Evolutionary conservation across 306 rosid species (phyloP).

Genomic region (Mimosa pudica): DNA sequence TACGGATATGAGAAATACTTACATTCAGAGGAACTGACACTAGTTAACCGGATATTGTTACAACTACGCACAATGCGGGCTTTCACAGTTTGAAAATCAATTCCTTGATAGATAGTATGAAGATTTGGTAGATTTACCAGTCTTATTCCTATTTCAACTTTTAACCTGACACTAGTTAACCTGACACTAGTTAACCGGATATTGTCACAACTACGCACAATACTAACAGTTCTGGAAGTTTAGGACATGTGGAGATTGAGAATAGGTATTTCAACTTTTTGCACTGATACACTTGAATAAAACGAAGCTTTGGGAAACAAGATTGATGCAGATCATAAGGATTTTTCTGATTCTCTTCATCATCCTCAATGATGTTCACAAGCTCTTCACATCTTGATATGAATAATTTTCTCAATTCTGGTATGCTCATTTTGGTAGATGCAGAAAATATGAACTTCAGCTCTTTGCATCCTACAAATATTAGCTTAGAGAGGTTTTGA

Average conservation of each 20-base stretch:
- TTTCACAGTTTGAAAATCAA: background rate
- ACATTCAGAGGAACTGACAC: background rate
- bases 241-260: background rate
- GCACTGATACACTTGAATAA: background rate
- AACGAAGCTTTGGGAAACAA: background rate
- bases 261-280: slow-evolving; percentile 8
- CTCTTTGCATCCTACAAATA: slow-evolving; percentile 9
- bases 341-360: background rate
- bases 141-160: background rate
- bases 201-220: no score
- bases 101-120: slow-evolving; percentile 1
- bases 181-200: no score
- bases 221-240: slow-evolving; percentile 23
- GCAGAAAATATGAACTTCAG: slow-evolving; percentile 2
- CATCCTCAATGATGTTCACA: slow-evolving; percentile 8
- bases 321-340: background rate
- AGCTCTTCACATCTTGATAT: slow-evolving; percentile 6
- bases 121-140: slow-evolving; percentile 1
- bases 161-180: no score
- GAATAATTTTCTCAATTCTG: background rate
- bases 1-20: background rate
- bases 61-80: slow-evolving; percentile 11
- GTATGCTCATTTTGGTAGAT: background rate
- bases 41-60: background rate
- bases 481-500: background rate